Conservation (phyloP, 2,329 filamentous ascomycete species). For the Diaporthe capsici region DNA sequence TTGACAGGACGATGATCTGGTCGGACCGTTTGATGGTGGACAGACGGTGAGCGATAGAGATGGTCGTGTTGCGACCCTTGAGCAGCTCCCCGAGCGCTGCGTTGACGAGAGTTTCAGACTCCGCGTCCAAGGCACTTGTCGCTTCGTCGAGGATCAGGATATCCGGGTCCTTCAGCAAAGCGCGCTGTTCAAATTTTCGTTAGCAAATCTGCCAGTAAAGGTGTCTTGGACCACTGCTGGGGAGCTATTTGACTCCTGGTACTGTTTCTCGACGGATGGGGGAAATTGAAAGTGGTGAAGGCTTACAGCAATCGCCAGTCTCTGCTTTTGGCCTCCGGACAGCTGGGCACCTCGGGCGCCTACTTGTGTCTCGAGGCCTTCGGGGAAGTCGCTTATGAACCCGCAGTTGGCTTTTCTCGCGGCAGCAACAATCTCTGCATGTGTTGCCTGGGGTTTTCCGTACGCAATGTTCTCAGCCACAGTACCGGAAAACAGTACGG, state of each 20-base stretch:
- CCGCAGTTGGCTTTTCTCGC: slow-evolving; percentile 94
- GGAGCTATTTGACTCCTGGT: background rate
- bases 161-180: slow-evolving; percentile 94
- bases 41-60: slow-evolving; percentile 95
- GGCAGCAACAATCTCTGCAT: slow-evolving; percentile 86
- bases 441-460: slow-evolving; percentile 83
- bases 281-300: background rate
- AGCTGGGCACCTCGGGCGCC: slow-evolving; percentile 93
- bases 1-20: slow-evolving; percentile 90
- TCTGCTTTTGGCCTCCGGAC: slow-evolving; percentile 96
- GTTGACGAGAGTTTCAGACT: slow-evolving; percentile 97
- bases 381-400: slow-evolving; percentile 96
- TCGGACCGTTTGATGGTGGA: slow-evolving; percentile 98
- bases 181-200: slow-evolving; percentile 62
- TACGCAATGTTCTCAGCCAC: slow-evolving; percentile 94
- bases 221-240: background rate
- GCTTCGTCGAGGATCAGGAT: slow-evolving; percentile 97
- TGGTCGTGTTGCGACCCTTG: slow-evolving; percentile 91
- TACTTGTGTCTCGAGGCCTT: slow-evolving; percentile 94
- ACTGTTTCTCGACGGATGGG: too few relatives aligned
- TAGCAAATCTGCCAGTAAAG: background rate
- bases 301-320: slow-evolving; percentile 86
- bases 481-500: slow-evolving; percentile 89
- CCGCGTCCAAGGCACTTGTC: slow-evolving; percentile 94
- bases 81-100: slow-evolving; percentile 86